Percentiles rank a stretch among this genome's conserved stretches.
These are phyloP conservation scores for Pythium rhizo-oryzae DNA, from an alignment of 352 stramenopile species.

Conservation along the genomic window DNA sequence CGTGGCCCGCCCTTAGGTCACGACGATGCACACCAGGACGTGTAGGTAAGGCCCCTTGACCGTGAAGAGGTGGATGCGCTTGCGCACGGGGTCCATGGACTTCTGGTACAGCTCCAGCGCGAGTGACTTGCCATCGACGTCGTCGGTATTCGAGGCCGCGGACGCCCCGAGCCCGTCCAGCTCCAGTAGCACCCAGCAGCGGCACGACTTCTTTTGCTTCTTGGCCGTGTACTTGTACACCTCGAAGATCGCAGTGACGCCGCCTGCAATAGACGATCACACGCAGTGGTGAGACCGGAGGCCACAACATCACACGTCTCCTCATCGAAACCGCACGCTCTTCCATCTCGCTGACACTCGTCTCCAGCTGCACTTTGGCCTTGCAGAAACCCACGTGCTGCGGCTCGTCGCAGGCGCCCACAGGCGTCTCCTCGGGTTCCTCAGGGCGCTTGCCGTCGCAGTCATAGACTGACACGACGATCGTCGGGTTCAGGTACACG, in stretches of 20 bases:
- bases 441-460: slow-evolving; percentile 55
- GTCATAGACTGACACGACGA: slow-evolving; percentile 66
- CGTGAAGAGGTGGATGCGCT: slow-evolving; percentile 73
- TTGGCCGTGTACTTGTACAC: slow-evolving; percentile 79
- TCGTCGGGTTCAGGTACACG: slow-evolving; percentile 61
- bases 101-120: slow-evolving; percentile 75
- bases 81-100: slow-evolving; percentile 63
- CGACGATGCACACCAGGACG: slow-evolving; percentile 39
- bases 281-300: too few species aligned
- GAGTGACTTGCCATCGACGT: slow-evolving; percentile 21
- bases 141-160: slow-evolving; percentile 3
- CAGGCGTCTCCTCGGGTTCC: slow-evolving; percentile 51
- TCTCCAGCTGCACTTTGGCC: slow-evolving; percentile 43
- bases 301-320: too few species aligned
- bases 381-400: slow-evolving; percentile 56
- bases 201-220: slow-evolving; percentile 78
- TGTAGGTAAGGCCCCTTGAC: slow-evolving; percentile 75
- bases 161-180: slow-evolving; percentile 52
- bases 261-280: slow-evolving; percentile 30
- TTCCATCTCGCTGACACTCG: slow-evolving; percentile 53
- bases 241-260: slow-evolving; percentile 64
- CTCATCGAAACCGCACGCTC: slow-evolving; percentile 40
- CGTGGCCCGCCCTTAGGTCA: slow-evolving; percentile 42
- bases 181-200: slow-evolving; percentile 73
- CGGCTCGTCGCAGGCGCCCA: slow-evolving; percentile 42